Conservation (phyloP, 1,284 basidiomycete species). For the Cutaneotrichosporon mucoides region DNA sequence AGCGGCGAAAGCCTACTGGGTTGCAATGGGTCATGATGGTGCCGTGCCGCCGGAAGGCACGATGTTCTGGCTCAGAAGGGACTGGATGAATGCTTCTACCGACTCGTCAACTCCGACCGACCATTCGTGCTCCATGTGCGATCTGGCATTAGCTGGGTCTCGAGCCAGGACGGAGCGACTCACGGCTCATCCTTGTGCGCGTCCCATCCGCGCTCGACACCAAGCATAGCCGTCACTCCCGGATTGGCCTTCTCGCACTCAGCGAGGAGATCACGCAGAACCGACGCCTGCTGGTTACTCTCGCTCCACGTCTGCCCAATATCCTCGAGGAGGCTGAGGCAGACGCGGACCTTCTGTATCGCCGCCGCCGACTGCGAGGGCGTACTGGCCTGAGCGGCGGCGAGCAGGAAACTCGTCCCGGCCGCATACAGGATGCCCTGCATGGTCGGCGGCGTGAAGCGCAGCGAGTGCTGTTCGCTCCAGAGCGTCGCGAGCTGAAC, state of each 20-base stretch:
- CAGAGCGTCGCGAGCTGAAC: slow-evolving; percentile 59
- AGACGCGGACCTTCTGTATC: slow-evolving; percentile 9
- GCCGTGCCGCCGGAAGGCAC: slow-evolving; percentile 1
- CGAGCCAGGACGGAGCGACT: background rate
- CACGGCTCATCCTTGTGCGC: background rate
- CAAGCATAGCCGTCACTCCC: slow-evolving; percentile 5
- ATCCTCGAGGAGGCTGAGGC: slow-evolving; percentile 5
- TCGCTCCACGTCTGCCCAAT: slow-evolving; percentile 13
- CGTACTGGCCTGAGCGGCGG: slow-evolving; percentile 10
- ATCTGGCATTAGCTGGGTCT: background rate
- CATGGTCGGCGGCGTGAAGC: slow-evolving; percentile 61
- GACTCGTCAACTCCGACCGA: background rate
- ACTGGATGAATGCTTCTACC: slow-evolving; percentile 11
- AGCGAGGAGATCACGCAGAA: slow-evolving; percentile 10
- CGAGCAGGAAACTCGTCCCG: slow-evolving; percentile 51
- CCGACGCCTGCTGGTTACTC: slow-evolving; percentile 9
- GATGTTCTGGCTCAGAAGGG: slow-evolving; percentile 9
- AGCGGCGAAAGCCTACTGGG: too few relatives aligned
- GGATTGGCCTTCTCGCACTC: slow-evolving; percentile 8
- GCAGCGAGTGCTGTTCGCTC: slow-evolving; percentile 58
- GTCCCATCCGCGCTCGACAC: background rate
- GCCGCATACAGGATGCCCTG: slow-evolving; percentile 63
- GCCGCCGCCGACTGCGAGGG: slow-evolving; percentile 5
- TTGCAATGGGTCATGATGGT: too few relatives aligned
- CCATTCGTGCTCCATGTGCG: background rate